Evolutionary conservation across 371 early-diverging fungal species (phyloP), one percentile per base, ranked within the genome.

Genomic region (Polyrhizophydium stewartii): DNA sequence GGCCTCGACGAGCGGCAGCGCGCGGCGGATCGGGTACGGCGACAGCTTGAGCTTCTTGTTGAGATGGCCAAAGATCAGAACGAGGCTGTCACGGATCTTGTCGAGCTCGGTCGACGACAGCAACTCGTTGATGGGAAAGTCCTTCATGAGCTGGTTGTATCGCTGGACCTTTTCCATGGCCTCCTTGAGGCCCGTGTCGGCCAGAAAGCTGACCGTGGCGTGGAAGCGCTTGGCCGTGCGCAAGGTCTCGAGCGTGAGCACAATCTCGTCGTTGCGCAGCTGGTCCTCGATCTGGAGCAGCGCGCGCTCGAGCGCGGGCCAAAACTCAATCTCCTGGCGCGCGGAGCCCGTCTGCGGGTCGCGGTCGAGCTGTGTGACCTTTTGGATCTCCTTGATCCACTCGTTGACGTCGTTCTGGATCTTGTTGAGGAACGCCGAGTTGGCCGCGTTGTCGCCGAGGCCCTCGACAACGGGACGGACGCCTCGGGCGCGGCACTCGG

Each of bases 321-420:
- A 99, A 71, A 97, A 99, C 75, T 95, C 94, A 74, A 99, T 94
- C 77, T 99, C 98, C 75, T 97, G 97, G 56, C 89, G 87, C 21
- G 97, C 96, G 2, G 93, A 89, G 21, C 95, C 97, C 38, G 89
- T 88, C 0, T 89, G 73, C 32, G 96, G 94, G 68, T 99, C 99
- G 57, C 97, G 85, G 31, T 87, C 83, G 63, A 98, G 87, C 64
- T 91, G 91, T 37, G 97, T 97, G 17, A 99, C 96, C 69, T 95
- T 96, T 70, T 98, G 96, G 66, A 99, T 97, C 68, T 98, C 98
- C 69, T 94, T 95, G 74, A 97, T 92, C 99, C 99, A 99, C 9
- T 89, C 88, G 66, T 97, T 97, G 47, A 99, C 98, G 69, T 95
- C 94, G 47, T 85, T 78, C 69, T 97, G 97, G 30, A 99, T 82